Percentiles rank a stretch among this genome's conserved stretches.
Evolutionary conservation across 2,329 filamentous ascomycete genomes (phyloP).

Genomic region (Aureobasidium sp.): DNA sequence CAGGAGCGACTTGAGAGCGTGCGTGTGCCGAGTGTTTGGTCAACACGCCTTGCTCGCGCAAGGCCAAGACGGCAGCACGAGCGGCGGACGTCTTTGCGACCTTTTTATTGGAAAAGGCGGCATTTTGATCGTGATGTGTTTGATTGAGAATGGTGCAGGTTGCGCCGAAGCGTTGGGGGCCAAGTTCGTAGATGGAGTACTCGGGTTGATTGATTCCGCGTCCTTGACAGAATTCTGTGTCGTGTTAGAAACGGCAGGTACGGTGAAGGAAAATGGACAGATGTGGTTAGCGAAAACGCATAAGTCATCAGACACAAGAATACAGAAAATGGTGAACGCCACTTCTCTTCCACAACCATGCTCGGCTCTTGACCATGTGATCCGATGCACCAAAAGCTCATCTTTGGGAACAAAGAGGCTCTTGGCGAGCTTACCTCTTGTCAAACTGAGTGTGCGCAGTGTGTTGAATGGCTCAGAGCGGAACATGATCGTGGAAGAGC

Average conservation of each 20-base stretch:
- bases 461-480: background rate
- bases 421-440: background rate
- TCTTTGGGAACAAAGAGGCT: background rate
- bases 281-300: background rate
- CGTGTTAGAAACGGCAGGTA: background rate
- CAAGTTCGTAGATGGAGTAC: slow-evolving; percentile 5
- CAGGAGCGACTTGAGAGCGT: background rate
- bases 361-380: background rate
- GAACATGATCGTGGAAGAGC: background rate
- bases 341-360: background rate
- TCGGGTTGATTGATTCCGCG: background rate
- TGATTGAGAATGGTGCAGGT: background rate
- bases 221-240: slow-evolving; percentile 8
- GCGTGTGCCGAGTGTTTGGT: background rate
- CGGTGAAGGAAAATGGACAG: too few species aligned
- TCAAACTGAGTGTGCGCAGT: background rate
- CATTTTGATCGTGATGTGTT: background rate
- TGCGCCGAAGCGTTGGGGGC: slow-evolving; percentile 7
- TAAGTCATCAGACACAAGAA: background rate
- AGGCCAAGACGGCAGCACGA: slow-evolving; percentile 2
- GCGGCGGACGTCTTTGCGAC: slow-evolving; percentile 6
- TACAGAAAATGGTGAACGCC: background rate
- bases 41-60: background rate
- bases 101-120: slow-evolving; percentile 7
- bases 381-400: background rate